Evolutionary conservation across 2,329 filamentous ascomycete genomes (phyloP), one percentile per base, ranked within the genome.

Genomic region (Colletotrichum plurivorum): DNA sequence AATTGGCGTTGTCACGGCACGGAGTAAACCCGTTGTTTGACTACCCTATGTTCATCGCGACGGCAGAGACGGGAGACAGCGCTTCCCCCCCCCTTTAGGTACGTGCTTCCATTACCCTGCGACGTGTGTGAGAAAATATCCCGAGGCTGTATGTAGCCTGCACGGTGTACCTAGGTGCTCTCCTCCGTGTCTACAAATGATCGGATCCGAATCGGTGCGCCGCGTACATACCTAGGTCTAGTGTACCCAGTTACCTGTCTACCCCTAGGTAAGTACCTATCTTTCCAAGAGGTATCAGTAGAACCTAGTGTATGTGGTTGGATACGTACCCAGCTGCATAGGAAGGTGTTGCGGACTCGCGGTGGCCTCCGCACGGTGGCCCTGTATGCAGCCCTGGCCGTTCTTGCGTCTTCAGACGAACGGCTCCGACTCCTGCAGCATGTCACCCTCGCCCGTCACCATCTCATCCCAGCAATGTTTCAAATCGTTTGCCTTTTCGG

Each of bases 151-250:
- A 25, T 25, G 22, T 25, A 25, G 22, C 22, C 22, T 25, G 22
- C 22, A 25, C 22, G 22, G 22, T 25, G 22, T 25, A 25, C 22
- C 22, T 25, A 31, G n/a, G 13, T n/a, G 49, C 12, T 10, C 39
- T 49, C 49, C 39, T n/a, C 39, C 18, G n/a, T 18, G n/a, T 20
- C 65, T 9, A 36, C 65, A 64, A 25, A 36, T 41, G 18, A 25
- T 43, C 60, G 65, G 65, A 57, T 58, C 53, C 65, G 59, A 64
- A 68, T 41, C 43, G 56, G 25, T 39, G 39, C 45, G 45, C 45
- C 18, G 45, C 45, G 16, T 18, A 18, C 45, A 18, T 5, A 48
- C n/a, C 16, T 10, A n/a, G n/a, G 43, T 48, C 16, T 16, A 22
- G 18, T 10, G 5, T 48, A n/a, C 45, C 16, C 2, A 6, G 16